Evolutionary conservation across 2,329 filamentous ascomycete genomes (phyloP).

Genomic region (Hymenotorrendiella dingleyae): DNA sequence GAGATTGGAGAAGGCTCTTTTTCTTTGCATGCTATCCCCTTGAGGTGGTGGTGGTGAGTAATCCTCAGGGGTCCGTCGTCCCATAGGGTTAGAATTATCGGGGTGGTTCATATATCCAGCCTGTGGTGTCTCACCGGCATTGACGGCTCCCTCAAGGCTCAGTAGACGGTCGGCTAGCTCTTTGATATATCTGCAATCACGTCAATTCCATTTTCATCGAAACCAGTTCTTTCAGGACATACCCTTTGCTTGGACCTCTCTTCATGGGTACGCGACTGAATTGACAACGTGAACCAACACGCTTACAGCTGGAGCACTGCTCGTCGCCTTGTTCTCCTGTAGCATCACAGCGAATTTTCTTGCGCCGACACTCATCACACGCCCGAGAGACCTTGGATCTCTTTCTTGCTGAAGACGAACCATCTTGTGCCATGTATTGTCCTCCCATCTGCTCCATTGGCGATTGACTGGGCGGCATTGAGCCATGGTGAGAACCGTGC

Average conservation of each 20-base stretch:
- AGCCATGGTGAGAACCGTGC: slow-evolving; percentile 8
- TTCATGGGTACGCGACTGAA: slow-evolving; percentile 88
- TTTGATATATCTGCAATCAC: slow-evolving; percentile 67
- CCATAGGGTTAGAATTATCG: slow-evolving; percentile 29
- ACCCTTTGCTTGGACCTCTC: slow-evolving; percentile 84
- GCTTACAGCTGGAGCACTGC: slow-evolving; percentile 75
- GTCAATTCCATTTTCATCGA: slow-evolving; percentile 6
- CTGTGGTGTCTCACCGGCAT: slow-evolving; percentile 41
- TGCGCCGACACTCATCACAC: slow-evolving; percentile 82
- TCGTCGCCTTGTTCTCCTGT: slow-evolving; percentile 65
- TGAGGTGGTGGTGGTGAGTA: slow-evolving; percentile 47
- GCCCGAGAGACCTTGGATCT: slow-evolving; percentile 82
- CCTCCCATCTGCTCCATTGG: slow-evolving; percentile 37
- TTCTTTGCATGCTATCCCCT: slow-evolving; percentile 32
- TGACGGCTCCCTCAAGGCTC: slow-evolving; percentile 73
- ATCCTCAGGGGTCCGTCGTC: slow-evolving; percentile 40
- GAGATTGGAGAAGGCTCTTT: slow-evolving; percentile 42
- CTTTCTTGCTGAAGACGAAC: slow-evolving; percentile 56
- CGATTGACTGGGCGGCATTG: slow-evolving; percentile 19
- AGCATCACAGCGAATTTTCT: slow-evolving; percentile 87
- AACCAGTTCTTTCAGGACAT: slow-evolving; percentile 27
- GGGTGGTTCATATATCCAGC: slow-evolving; percentile 35
- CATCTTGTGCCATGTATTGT: slow-evolving; percentile 36
- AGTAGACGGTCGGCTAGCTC: slow-evolving; percentile 82
- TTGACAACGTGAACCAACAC: slow-evolving; percentile 69